Evolutionary conservation across 129 eudicot genomes (phyloP).

Genomic region (Deinandra increscens): DNA sequence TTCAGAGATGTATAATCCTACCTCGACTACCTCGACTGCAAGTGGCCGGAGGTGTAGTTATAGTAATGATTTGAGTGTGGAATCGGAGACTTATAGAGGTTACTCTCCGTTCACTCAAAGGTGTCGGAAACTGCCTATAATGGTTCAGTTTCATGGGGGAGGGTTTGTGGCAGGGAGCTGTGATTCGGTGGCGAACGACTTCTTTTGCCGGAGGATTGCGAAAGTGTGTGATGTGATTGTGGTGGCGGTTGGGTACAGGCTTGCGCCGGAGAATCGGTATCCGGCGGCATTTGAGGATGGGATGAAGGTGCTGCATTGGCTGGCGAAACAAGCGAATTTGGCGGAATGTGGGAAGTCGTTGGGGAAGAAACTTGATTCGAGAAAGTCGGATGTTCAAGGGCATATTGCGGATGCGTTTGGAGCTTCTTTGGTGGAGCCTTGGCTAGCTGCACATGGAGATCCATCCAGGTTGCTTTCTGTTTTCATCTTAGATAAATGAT

Average conservation of each 20-base stretch:
- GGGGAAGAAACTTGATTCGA: slow-evolving; percentile 48
- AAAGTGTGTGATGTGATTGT: slow-evolving; percentile 90
- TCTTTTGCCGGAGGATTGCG: slow-evolving; percentile 78
- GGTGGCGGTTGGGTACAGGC: slow-evolving; percentile 85
- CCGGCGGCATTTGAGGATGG: slow-evolving; percentile 44
- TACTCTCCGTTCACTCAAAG: slow-evolving; percentile 51
- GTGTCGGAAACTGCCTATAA: slow-evolving; percentile 66
- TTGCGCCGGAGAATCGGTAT: slow-evolving; percentile 84
- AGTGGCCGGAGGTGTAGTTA: slow-evolving; percentile 55
- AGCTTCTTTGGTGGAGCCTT: slow-evolving; percentile 95
- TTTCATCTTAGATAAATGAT: not conserved
- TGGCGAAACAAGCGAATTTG: slow-evolving; percentile 38
- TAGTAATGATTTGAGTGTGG: slow-evolving; percentile 43
- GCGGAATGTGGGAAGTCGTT: slow-evolving; percentile 43
- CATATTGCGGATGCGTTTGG: slow-evolving; percentile 89
- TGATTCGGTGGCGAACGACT: slow-evolving; percentile 84
- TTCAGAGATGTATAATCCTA: slow-evolving; percentile 6
- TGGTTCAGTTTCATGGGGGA: slow-evolving; percentile 96
- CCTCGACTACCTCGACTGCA: not conserved
- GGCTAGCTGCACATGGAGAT: slow-evolving; percentile 98
- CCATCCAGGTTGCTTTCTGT: slow-evolving; percentile 66
- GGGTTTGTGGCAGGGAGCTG: slow-evolving; percentile 89
- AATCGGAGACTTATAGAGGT: slow-evolving; percentile 63
- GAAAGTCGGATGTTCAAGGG: slow-evolving; percentile 62
- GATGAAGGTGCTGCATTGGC: slow-evolving; percentile 38